A percentile compares a stretch with the other conserved stretches of the same genome.
These are phyloP conservation scores for Aeschynomene evenia DNA, from an alignment of 306 rosid species.

Conservation along the genomic window DNA sequence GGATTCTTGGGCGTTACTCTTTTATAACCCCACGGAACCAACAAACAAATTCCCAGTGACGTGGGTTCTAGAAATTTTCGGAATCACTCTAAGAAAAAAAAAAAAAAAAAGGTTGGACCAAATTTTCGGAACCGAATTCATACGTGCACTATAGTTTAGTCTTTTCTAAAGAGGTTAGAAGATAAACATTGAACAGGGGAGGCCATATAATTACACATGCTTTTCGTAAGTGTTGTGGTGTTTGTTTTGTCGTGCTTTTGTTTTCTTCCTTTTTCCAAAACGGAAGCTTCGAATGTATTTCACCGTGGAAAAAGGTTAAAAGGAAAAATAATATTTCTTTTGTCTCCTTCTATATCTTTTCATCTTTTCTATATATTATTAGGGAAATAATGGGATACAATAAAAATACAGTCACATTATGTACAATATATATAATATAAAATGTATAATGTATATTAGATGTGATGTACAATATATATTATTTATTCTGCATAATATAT, in stretches of 20 bases:
- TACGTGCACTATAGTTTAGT: conserved; percentile 18
- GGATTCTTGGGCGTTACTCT: not conserved
- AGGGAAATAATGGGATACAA: no score
- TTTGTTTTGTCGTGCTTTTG: not conserved
- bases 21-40: conserved; percentile 32
- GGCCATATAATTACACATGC: conserved; percentile 25
- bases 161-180: not conserved
- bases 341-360: not conserved
- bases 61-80: conserved; percentile 72
- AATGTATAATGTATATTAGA: no score
- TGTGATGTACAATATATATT: no score
- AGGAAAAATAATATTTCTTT: no score
- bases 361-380: not conserved
- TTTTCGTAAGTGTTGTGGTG: conserved; percentile 11
- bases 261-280: not conserved
- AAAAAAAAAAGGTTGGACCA: not conserved
- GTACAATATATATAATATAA: no score
- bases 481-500: no score
- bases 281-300: conserved; percentile 57
- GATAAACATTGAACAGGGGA: not conserved
- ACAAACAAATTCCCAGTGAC: conserved; percentile 28
- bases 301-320: not conserved
- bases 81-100: conserved; percentile 24
- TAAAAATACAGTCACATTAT: no score
- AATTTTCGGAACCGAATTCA: conserved; percentile 31